phyloP scores from a whole-genome alignment of 306 rosid species.

The Cucurbita ficifolia region DNA sequence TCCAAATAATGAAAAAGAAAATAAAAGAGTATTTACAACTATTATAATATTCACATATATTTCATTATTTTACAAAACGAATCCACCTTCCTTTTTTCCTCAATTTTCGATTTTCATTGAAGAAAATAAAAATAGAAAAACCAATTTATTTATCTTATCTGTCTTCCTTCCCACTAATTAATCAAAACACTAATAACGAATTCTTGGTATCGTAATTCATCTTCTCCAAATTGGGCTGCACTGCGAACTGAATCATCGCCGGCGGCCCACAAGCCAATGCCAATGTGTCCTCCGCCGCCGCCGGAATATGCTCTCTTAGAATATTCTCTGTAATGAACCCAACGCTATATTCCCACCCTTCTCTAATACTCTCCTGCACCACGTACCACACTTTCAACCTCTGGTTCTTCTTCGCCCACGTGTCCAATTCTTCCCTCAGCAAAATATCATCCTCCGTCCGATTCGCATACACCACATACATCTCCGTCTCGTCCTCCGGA shows the following conservation, averaged over 20 bases:
- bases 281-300: constrained; percentile 30
- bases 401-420: constrained; percentile 41
- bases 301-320: constrained; percentile 48
- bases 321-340: constrained; percentile 48
- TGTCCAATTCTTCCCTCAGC: constrained; percentile 52
- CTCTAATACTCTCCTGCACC: constrained; percentile 27
- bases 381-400: constrained; percentile 71
- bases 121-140: background rate
- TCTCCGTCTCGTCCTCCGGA: constrained; percentile 55
- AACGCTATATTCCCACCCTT: constrained; percentile 59
- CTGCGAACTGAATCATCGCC: constrained; percentile 64
- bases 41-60: background rate
- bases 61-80: background rate
- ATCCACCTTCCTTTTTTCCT: background rate
- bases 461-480: constrained; percentile 66
- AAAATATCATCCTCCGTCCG: constrained; percentile 63
- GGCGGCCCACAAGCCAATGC: constrained; percentile 85
- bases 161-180: background rate
- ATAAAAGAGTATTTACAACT: background rate
- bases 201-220: constrained; percentile 46
- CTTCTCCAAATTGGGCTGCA: constrained; percentile 57
- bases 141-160: background rate
- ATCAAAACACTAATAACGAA: constrained; percentile 43
- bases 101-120: background rate
- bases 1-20: background rate